Evolutionary conservation across 2,329 filamentous ascomycete species (phyloP).

Genomic region (Talaromyces marneffei): DNA sequence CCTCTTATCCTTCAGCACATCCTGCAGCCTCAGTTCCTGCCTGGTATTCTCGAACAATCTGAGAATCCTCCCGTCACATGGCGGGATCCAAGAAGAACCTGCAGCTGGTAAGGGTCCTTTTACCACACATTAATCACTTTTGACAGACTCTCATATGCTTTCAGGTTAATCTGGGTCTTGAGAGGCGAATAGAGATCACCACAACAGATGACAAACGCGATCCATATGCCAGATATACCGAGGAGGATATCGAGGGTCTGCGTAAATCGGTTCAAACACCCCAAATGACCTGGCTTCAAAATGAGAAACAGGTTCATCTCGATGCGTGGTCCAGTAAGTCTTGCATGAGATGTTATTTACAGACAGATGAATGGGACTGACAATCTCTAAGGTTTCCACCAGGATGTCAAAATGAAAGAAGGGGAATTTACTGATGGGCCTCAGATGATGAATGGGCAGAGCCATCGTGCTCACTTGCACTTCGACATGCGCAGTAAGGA

Average conservation of each 20-base stretch:
- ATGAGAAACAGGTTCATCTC: conserved; percentile 23
- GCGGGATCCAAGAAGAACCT: neutral
- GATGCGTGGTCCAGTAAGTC: conserved; percentile 31
- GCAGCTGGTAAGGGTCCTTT: neutral
- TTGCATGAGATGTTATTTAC: neutral
- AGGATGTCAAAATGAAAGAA: conserved; percentile 26
- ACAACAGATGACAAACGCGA: conserved; percentile 27
- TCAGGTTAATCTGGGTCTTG: conserved; percentile 35
- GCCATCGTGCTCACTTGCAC: conserved; percentile 29
- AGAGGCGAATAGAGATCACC: conserved; percentile 32
- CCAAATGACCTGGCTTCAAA: neutral
- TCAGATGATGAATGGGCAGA: conserved; percentile 34
- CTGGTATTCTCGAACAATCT: neutral
- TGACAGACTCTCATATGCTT: neutral
- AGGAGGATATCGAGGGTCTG: conserved; percentile 24
- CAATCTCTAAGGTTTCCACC: conserved; percentile 26
- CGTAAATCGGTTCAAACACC: conserved; percentile 1
- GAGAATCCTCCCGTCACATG: neutral
- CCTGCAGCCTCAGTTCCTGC: neutral
- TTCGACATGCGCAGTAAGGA: conserved; percentile 19
- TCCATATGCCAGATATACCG: conserved; percentile 9
- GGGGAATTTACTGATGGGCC: conserved; percentile 25
- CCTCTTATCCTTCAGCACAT: neutral
- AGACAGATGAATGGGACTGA: neutral
- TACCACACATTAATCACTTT: neutral